Base-by-base conservation (phyloP, 2,329 filamentous ascomycete genomes). In the Claviceps sp. region DNA sequence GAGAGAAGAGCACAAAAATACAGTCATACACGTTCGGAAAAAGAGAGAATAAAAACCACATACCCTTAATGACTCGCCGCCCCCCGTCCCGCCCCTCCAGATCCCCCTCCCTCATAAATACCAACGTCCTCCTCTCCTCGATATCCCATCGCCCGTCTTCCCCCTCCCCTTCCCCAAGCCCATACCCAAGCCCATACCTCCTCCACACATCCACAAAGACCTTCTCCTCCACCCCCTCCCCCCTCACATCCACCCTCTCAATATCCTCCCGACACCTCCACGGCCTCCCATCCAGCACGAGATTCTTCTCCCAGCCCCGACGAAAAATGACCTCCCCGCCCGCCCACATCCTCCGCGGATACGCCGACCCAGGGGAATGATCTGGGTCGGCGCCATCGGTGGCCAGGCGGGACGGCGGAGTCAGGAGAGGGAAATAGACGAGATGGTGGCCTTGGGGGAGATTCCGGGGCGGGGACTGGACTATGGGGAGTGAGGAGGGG, bases 341-440 rank as follows among this genome's bases (percentile, higher is more conserved):
- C 14, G 87, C 88, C 93, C 93, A 98, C 71, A 98, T 81, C 17
- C 93, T 82, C 22, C 87, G 78, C 49, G 75, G 75, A 64, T 87
- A 95, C 1, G 82, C 81, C 4, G 64, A 64, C 1, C 85, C 87
- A 0, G 91, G 91, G 24, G 75, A 82, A 63, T 95, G 89, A 50
- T 84, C 73, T 4, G 79, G 73, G 64, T 97, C 91, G 1, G 90
- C 94, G 53, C 93, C 91, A 69, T 98, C 93, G 1, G 81, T 73
- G 17, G 89, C 76, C 44, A 97, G 77, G 38, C 73, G 59, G 7
- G 76, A 78, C 14, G 79, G 70, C 1, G 77, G 73, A 17, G 84
- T 71, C 56, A 81, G 78, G 11, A 85, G 78, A 54, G 89, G 88
- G 69, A 95, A 96, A 71, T 94, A 94, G 57, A 91, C 81, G 39